Percentiles rank a stretch among this genome's conserved stretches.
phyloP scores from a whole-genome alignment of 306 rosid species.

The Cucurbita argyrosperma region DNA sequence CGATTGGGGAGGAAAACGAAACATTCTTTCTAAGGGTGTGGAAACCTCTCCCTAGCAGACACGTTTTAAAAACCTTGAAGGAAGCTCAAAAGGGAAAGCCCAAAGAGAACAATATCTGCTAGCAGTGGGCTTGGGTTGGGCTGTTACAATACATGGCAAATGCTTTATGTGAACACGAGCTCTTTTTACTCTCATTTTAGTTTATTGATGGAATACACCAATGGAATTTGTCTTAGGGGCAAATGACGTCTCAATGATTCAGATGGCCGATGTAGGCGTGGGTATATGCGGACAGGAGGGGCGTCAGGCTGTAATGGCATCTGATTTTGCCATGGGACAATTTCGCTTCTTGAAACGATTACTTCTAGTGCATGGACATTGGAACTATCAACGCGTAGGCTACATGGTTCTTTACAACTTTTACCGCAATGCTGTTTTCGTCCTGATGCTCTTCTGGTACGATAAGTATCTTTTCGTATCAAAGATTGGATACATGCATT shows the following conservation, averaged over 20 bases:
- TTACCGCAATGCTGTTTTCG: conserved; percentile 97
- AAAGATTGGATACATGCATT: background rate
- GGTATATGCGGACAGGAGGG: conserved; percentile 99
- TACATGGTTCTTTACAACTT: conserved; percentile 87
- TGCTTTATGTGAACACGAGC: background rate
- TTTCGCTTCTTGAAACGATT: conserved; percentile 69
- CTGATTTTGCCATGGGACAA: conserved; percentile 99
- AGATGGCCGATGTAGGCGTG: conserved; percentile 99
- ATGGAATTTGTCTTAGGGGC: conserved; percentile 47
- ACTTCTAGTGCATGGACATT: conserved; percentile 94
- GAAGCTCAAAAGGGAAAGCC: no score
- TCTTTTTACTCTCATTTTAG: background rate
- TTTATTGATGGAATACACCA: background rate
- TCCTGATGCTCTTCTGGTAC: conserved; percentile 91
- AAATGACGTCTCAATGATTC: conserved; percentile 98
- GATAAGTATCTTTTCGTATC: conserved; percentile 6
- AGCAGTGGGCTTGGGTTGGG: no score
- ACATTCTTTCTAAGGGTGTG: no score
- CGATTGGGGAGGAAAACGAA: no score
- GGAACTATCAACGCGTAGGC: conserved; percentile 98
- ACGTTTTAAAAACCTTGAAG: no score
- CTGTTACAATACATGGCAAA: background rate
- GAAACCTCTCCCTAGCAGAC: no score
- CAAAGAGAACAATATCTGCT: no score
- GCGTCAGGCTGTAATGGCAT: conserved; percentile 99